Conservation (phyloP, 768 basidiomycete species). For the Gloeostereum incarnatum region DNA sequence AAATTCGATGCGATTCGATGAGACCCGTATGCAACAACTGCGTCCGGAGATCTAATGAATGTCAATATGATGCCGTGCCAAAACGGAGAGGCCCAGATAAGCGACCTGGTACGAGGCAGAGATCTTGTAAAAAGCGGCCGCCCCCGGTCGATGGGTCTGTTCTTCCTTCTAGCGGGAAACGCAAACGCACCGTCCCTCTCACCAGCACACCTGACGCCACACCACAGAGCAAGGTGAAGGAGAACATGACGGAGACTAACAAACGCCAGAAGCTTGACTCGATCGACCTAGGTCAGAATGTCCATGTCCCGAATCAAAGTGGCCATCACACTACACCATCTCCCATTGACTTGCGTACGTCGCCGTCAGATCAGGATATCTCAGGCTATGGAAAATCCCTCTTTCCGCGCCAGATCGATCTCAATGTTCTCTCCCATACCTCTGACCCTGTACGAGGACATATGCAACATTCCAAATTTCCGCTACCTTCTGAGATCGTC, state of each 20-base stretch:
- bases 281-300: conserved; percentile 5
- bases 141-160: conserved; percentile 41
- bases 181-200: conserved; percentile 29
- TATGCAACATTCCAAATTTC: no score
- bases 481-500: no score
- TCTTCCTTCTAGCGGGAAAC: conserved; percentile 43
- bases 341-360: conserved; percentile 19
- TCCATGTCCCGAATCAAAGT: conserved; percentile 1
- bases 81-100: conserved; percentile 84
- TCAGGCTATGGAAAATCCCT: not conserved
- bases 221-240: conserved; percentile 24
- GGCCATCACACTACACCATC: conserved; percentile 8
- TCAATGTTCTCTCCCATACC: conserved; percentile 2
- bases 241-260: conserved; percentile 24
- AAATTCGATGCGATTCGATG: conserved; percentile 81
- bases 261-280: conserved; percentile 12
- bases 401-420: conserved; percentile 1
- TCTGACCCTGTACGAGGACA: no score
- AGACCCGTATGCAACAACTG: conserved; percentile 80
- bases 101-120: conserved; percentile 73
- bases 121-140: conserved; percentile 77
- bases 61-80: conserved; percentile 73
- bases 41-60: conserved; percentile 64
- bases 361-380: conserved; percentile 8
- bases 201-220: conserved; percentile 20